These are phyloP conservation scores for Pseudopithomyces maydicus DNA, from an alignment of 2,329 filamentous ascomycete genomes.

Conservation along the genomic window DNA sequence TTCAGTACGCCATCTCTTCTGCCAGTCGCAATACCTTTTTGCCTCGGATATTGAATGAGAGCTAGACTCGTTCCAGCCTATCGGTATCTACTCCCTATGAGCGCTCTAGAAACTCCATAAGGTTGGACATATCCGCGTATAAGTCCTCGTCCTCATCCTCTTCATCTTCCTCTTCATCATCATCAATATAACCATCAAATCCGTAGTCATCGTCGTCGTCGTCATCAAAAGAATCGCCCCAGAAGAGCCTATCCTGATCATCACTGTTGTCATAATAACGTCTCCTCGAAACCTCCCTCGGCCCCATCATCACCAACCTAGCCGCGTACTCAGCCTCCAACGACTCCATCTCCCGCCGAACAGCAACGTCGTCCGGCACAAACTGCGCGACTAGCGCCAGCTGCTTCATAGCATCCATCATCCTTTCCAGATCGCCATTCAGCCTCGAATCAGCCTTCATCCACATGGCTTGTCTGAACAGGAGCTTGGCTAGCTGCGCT, in stretches of 20 bases:
- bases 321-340: not conserved
- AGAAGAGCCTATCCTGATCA: too few species aligned
- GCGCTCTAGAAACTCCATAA: too few species aligned
- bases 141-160: not conserved
- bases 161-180: not conserved
- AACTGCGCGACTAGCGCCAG: not conserved
- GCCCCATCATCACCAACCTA: not conserved
- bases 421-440: not conserved
- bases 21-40: too few species aligned
- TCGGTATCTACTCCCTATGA: too few species aligned
- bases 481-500: not conserved
- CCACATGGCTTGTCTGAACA: constrained; percentile 1
- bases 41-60: too few species aligned
- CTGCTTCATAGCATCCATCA: not conserved
- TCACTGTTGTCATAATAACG: not conserved
- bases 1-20: too few species aligned
- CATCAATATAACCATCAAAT: not conserved
- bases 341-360: not conserved
- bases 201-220: not conserved
- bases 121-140: too few species aligned
- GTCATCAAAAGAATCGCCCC: not conserved
- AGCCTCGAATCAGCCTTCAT: not conserved
- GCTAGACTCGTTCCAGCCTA: too few species aligned
- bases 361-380: not conserved
- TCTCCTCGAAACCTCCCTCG: not conserved